Conservation (phyloP, 2,329 filamentous ascomycete species). For the Aspergillus arachidicola region DNA sequence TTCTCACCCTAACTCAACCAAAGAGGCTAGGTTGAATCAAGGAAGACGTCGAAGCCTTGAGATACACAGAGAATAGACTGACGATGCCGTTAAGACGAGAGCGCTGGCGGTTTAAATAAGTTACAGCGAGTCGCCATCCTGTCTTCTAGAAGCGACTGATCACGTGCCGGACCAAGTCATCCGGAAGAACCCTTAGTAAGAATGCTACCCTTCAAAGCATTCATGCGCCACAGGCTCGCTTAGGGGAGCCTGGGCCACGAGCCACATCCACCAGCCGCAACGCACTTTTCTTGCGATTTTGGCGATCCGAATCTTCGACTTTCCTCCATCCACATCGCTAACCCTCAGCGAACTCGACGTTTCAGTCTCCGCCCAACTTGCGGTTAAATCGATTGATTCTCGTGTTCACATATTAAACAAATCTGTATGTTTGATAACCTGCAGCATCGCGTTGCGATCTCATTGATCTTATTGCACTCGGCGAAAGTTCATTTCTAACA, state of each 20-base stretch:
- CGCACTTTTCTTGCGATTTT: conserved; percentile 44
- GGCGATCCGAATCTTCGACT: conserved; percentile 27
- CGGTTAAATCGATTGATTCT: conserved; percentile 99
- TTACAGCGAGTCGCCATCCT: conserved; percentile 21
- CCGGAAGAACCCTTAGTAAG: conserved; percentile 6
- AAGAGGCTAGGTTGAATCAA: neutral
- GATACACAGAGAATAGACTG: conserved; percentile 9
- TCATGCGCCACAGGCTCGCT: conserved; percentile 40
- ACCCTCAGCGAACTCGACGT: conserved; percentile 77
- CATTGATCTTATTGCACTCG: neutral
- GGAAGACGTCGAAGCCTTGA: conserved; percentile 1
- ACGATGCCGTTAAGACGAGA: conserved; percentile 12
- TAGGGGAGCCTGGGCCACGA: conserved; percentile 32
- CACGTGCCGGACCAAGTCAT: conserved; percentile 27
- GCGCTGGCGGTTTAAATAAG: conserved; percentile 11
- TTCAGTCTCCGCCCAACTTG: conserved; percentile 97
- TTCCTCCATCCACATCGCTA: conserved; percentile 32
- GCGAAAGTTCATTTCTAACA: conserved; percentile 4
- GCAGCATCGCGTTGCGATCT: neutral
- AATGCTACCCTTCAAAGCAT: neutral
- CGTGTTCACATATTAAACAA: conserved; percentile 48
- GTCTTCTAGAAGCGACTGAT: conserved; percentile 28
- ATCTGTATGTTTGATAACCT: conserved; percentile 27
- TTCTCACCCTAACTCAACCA: conserved; percentile 12
- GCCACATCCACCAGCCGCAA: conserved; percentile 38